These are phyloP conservation scores for Colletotrichum caudatum DNA, from an alignment of 2,329 filamentous ascomycete species.

Conservation along the genomic window DNA sequence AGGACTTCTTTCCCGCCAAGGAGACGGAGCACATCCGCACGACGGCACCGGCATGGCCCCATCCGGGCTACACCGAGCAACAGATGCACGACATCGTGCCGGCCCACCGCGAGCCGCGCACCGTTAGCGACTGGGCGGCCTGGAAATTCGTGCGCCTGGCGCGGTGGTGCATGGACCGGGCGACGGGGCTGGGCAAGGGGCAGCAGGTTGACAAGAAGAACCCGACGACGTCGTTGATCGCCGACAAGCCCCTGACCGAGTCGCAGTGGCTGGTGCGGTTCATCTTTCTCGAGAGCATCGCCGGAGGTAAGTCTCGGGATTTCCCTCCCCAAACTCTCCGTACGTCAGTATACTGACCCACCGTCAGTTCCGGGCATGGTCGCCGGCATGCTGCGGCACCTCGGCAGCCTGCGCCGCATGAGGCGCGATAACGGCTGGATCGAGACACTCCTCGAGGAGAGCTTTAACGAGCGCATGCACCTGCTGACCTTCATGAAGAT, in stretches of 20 bases:
- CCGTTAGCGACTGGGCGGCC: conserved; percentile 81
- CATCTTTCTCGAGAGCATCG: conserved; percentile 92
- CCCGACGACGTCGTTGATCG: conserved; percentile 66
- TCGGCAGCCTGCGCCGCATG: conserved; percentile 85
- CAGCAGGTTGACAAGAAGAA: conserved; percentile 74
- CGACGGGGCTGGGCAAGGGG: conserved; percentile 78
- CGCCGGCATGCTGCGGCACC: conserved; percentile 90
- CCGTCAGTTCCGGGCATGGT: conserved; percentile 89
- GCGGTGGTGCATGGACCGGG: conserved; percentile 83
- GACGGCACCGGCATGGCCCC: conserved; percentile 76
- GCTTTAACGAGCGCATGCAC: conserved; percentile 95
- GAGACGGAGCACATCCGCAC: conserved; percentile 71
- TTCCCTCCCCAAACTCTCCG: neutral
- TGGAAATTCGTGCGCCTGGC: conserved; percentile 81
- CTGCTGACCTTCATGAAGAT: conserved; percentile 93
- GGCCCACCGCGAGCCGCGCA: conserved; percentile 80
- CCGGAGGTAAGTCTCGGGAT: conserved; percentile 62
- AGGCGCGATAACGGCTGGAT: conserved; percentile 98
- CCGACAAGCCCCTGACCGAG: conserved; percentile 77
- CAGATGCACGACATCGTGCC: conserved; percentile 82
- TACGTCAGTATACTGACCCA: conserved; percentile 6
- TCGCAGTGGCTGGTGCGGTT: conserved; percentile 76
- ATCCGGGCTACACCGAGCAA: conserved; percentile 79
- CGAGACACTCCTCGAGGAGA: conserved; percentile 89
- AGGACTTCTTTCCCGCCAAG: conserved; percentile 73